Base-by-base conservation (phyloP, 805 yeast genomes). In the Lipomyces spencermartinsiae region DNA sequence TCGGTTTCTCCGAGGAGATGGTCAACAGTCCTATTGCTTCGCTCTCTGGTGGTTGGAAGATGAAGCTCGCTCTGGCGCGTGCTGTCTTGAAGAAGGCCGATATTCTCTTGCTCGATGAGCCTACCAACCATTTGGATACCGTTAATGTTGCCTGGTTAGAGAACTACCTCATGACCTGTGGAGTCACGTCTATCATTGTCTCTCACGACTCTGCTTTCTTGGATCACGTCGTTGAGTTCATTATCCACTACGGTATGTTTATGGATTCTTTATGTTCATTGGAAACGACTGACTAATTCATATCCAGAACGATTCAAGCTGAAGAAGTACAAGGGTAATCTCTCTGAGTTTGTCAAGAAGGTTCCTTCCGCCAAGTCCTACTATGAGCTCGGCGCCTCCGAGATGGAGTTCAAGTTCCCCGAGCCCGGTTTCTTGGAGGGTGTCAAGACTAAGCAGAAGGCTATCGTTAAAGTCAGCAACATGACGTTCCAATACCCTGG, bases 371-470 rank as follows among this genome's bases (percentile, higher is more conserved):
- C 98, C 82, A 91, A 93, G 87, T 89, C 98, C 77, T 95, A 95
- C 90, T 93, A 92, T 87, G 98, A 94, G 86, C 88, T 95, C 79
- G 97, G 97, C 81, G 98, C 98, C 79, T 94, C 99, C 76, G 98
- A 92, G 81, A 84, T 93, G 78, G 97, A 93, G 85, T 95, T 95
- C 90, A 83, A 80, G 76, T 95, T 95, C 98, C 99, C 99, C 82
- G 98, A 91, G 85, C 99, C 99, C 84, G 99, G 99, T 91, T 94
- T 90, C 97, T 89, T 95, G 80, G 98, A 95, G 88, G 99, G 99
- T 92, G 99, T 95, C 80, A 95, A 95, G 93, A 95, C 99, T 81
- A 95, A 95, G 88, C 98, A 94, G 86, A 94, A 94, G 87, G 99
- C 99, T 81, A 95, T 95, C 84, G 98, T 95, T 80, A 95, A 95